phyloP scores from a whole-genome alignment of 208 protist species.

The Vickermania spadyakhi region DNA sequence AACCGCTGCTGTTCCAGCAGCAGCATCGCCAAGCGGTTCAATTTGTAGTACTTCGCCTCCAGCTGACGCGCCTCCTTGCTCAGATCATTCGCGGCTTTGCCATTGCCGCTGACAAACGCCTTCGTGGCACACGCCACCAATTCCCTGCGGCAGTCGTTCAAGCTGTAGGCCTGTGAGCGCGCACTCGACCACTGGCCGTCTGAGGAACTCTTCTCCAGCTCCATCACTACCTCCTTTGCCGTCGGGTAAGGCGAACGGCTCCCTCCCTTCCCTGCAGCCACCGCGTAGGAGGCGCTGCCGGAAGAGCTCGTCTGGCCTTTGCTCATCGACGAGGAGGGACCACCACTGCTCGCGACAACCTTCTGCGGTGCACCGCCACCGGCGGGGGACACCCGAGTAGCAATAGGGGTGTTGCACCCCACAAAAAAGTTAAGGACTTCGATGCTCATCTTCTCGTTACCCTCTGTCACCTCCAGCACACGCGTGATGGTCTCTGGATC shows the following conservation, averaged over 20 bases:
- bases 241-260: too few species aligned
- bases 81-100: conserved; percentile 36
- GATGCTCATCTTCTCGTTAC: neutral
- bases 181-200: neutral
- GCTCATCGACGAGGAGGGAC: neutral
- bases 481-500: neutral
- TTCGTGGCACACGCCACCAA: conserved; percentile 41
- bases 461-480: neutral
- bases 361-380: neutral
- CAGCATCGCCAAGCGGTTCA: conserved; percentile 81
- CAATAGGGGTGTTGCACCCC: neutral
- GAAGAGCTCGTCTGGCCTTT: neutral
- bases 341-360: neutral
- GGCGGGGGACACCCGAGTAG: neutral
- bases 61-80: conserved; percentile 46
- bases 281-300: neutral
- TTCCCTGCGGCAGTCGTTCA: conserved; percentile 32
- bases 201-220: neutral
- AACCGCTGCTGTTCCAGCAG: conserved; percentile 64
- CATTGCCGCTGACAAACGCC: conserved; percentile 46
- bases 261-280: too few species aligned
- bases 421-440: neutral
- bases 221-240: neutral
- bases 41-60: conserved; percentile 45
- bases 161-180: neutral